Evolutionary conservation across 345 rosid genomes (phyloP), one percentile per base, ranked within the genome.

Genomic region (Lepidium sativum): DNA sequence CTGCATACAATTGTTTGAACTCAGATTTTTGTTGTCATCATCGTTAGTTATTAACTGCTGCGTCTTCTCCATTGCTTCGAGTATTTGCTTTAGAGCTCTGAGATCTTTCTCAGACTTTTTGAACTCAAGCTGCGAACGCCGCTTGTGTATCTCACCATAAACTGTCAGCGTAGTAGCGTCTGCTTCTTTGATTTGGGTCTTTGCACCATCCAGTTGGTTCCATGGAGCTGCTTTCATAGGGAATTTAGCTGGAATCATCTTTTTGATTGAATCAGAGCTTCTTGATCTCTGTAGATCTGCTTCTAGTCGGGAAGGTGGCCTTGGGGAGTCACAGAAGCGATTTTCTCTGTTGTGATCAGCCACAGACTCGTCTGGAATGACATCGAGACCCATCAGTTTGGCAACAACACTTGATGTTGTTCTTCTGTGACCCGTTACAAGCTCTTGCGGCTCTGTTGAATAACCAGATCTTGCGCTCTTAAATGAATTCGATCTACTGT

Each of bases 351-450:
- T 69, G 17, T 70, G 72, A 4, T 80, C 69, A 6, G 54, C 31
- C 13, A 68, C 50, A 61, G 31, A 51, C 35, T 83, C 47, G 56
- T 79, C 82, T 35, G 87, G 86, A 39, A 78, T 65, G 64, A 70
- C 70, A 60, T 91, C 99, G 61, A 95, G 78, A 18, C 99, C 97
- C 97, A 91, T 94, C 74, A 94, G 53, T 80, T 82, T 91, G 14
- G 89, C 97, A 60, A 91, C 86, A 49, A 88, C 81, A 60, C 85
- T 80, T 4, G 96, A 83, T 5, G 90, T 76, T 60, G 84, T 71
- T 61, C 67, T 83, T 48, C 70, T 74, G 47, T 68, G 73, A 71
- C 74, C 73, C 65, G 82, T 80, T 75, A 77, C 84, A 21, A 72
- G 80, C 58, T 83, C 89, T 67, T 75, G 86, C 21, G 77, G 81